Conservation (phyloP, 2,329 filamentous ascomycete species). For the Colletotrichum sp. region DNA sequence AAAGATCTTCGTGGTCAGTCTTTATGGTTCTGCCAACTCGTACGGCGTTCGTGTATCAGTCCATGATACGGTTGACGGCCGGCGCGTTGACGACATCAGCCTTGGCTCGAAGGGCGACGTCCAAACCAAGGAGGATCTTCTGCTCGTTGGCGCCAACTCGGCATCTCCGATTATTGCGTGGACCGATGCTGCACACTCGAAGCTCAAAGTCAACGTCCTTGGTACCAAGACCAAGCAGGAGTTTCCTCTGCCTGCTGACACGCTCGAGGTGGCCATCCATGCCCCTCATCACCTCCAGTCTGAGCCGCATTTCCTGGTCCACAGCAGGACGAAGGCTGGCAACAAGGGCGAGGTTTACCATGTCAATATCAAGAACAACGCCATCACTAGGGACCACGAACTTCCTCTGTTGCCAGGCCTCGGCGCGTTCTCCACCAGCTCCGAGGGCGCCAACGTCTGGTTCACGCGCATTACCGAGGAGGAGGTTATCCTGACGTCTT, state of each 20-base stretch:
- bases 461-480: constrained; percentile 83
- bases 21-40: constrained; percentile 73
- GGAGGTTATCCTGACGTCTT: constrained; percentile 77
- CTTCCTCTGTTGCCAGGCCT: constrained; percentile 73
- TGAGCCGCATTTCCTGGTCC: constrained; percentile 83
- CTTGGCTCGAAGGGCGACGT: constrained; percentile 80
- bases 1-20: constrained; percentile 77
- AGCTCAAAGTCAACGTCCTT: constrained; percentile 75
- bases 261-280: constrained; percentile 68
- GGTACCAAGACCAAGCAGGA: constrained; percentile 63
- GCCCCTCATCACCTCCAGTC: constrained; percentile 76
- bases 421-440: constrained; percentile 81
- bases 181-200: constrained; percentile 67
- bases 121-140: constrained; percentile 65
- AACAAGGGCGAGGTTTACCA: constrained; percentile 90
- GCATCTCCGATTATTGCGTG: constrained; percentile 78
- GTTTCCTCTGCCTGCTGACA: constrained; percentile 53
- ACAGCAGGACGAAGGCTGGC: constrained; percentile 71
- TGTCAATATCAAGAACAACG: constrained; percentile 72
- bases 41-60: constrained; percentile 79
- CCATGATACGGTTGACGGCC: constrained; percentile 76
- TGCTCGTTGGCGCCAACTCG: constrained; percentile 79
- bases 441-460: constrained; percentile 81
- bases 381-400: constrained; percentile 79
- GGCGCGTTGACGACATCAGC: constrained; percentile 72